Evolutionary conservation across 805 yeast genomes (phyloP).

Genomic region (Blastobotrys americana): DNA sequence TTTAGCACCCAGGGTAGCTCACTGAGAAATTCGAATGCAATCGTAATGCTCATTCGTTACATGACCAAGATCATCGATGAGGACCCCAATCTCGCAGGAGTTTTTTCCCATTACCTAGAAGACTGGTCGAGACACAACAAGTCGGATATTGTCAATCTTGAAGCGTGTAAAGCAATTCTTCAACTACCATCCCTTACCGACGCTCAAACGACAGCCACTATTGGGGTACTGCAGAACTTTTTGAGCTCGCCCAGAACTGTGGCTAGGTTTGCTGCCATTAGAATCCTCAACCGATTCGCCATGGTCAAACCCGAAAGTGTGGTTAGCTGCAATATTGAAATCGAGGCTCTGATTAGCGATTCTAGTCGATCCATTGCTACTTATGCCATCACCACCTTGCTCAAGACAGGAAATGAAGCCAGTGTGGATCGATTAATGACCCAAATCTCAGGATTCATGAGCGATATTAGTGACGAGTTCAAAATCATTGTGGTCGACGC

Average conservation of each 20-base stretch:
- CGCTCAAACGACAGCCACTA: slow-evolving; percentile 56
- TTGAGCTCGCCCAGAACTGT: slow-evolving; percentile 84
- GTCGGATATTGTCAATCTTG: slow-evolving; percentile 84
- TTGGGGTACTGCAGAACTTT: slow-evolving; percentile 65
- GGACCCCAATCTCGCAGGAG: slow-evolving; percentile 55
- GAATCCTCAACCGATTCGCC: slow-evolving; percentile 81
- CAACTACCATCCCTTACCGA: slow-evolving; percentile 48
- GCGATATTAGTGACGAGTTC: slow-evolving; percentile 92
- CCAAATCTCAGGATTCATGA: slow-evolving; percentile 82
- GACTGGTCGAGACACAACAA: slow-evolving; percentile 72
- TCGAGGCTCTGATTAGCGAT: slow-evolving; percentile 82
- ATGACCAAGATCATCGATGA: slow-evolving; percentile 65
- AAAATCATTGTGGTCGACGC: slow-evolving; percentile 93
- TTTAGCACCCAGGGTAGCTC: slow-evolving; percentile 48
- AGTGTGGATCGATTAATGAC: slow-evolving; percentile 82
- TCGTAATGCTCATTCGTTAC: slow-evolving; percentile 77
- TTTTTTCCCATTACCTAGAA: slow-evolving; percentile 57
- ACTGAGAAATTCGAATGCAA: slow-evolving; percentile 74
- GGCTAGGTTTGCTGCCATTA: slow-evolving; percentile 86
- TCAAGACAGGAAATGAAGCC: slow-evolving; percentile 90
- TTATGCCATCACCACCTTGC: slow-evolving; percentile 90
- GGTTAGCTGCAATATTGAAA: slow-evolving; percentile 66
- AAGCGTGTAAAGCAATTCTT: slow-evolving; percentile 75
- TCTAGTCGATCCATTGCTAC: slow-evolving; percentile 89
- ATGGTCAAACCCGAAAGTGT: slow-evolving; percentile 70